Percentiles rank a stretch among this genome's conserved stretches.
Conservation (phyloP, 441 rosid species). For the Theobroma grandiflorum region DNA sequence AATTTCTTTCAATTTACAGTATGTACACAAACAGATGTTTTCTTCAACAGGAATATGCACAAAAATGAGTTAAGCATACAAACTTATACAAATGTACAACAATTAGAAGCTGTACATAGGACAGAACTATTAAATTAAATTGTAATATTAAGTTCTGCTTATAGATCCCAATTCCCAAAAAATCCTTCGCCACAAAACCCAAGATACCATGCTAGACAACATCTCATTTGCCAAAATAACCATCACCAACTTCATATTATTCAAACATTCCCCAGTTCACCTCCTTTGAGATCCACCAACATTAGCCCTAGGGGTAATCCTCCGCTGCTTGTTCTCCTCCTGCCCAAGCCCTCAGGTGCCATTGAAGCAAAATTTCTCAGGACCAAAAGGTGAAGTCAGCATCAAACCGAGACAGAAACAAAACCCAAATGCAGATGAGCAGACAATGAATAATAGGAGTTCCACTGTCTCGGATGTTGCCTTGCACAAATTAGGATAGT, state of each 20-base stretch:
- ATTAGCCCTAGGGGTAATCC: constrained; percentile 40
- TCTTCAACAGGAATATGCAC: neutral
- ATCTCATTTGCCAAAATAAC: constrained; percentile 27
- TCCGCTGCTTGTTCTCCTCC: constrained; percentile 42
- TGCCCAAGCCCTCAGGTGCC: constrained; percentile 55
- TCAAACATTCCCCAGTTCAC: constrained; percentile 23
- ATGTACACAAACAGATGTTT: constrained; percentile 1
- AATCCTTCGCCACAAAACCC: constrained; percentile 27
- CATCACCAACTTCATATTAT: constrained; percentile 33
- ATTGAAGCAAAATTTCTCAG: constrained; percentile 42
- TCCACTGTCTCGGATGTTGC: constrained; percentile 64
- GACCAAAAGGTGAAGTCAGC: constrained; percentile 47
- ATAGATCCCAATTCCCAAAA: constrained; percentile 26
- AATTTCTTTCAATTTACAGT: neutral
- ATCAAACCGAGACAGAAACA: constrained; percentile 64
- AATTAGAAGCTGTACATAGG: constrained; percentile 18
- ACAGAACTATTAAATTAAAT: constrained; percentile 10
- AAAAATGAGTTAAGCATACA: neutral
- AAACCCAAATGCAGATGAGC: constrained; percentile 48
- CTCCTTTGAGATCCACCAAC: constrained; percentile 33
- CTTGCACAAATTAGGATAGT: constrained; percentile 56
- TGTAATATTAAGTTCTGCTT: neutral
- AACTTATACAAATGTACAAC: neutral
- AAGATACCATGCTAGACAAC: constrained; percentile 13
- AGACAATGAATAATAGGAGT: constrained; percentile 45